phyloP scores from a whole-genome alignment of 1,284 basidiomycete species.

The Fomitopsis schrenkii region DNA sequence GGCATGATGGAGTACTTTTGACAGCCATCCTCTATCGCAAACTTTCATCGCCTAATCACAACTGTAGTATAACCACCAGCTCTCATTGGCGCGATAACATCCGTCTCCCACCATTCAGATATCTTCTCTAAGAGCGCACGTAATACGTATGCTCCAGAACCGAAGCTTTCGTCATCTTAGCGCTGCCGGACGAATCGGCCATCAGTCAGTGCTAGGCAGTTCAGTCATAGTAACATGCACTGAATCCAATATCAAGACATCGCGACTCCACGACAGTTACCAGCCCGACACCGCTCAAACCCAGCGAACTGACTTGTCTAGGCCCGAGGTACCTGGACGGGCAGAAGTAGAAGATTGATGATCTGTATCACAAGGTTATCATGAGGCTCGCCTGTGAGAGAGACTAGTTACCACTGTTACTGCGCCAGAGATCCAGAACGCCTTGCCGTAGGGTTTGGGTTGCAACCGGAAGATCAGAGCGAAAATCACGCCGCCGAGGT shows the following conservation, averaged over 20 bases:
- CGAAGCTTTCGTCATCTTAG: not conserved
- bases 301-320: not conserved
- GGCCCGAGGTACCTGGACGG: slow-evolving; percentile 12
- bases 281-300: not conserved
- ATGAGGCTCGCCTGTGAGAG: not conserved
- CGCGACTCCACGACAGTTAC: no score
- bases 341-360: slow-evolving; percentile 13
- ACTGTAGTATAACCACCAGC: no score
- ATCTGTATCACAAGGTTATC: slow-evolving; percentile 5
- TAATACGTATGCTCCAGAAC: not conserved
- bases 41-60: no score
- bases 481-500: slow-evolving; percentile 49
- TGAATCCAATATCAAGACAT: no score
- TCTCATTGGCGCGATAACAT: not conserved
- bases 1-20: not conserved
- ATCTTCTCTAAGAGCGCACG: not conserved
- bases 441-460: slow-evolving; percentile 32
- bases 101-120: not conserved
- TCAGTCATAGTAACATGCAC: no score
- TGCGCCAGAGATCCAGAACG: slow-evolving; percentile 44
- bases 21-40: no score
- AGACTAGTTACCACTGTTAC: slow-evolving; percentile 28
- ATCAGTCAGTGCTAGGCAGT: no score
- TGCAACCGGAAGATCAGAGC: slow-evolving; percentile 50
- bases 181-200: no score